A percentile compares a stretch with the other conserved stretches of the same genome.
phyloP scores from a whole-genome alignment of 257 asterid species.

The Nicotiana undulata region DNA sequence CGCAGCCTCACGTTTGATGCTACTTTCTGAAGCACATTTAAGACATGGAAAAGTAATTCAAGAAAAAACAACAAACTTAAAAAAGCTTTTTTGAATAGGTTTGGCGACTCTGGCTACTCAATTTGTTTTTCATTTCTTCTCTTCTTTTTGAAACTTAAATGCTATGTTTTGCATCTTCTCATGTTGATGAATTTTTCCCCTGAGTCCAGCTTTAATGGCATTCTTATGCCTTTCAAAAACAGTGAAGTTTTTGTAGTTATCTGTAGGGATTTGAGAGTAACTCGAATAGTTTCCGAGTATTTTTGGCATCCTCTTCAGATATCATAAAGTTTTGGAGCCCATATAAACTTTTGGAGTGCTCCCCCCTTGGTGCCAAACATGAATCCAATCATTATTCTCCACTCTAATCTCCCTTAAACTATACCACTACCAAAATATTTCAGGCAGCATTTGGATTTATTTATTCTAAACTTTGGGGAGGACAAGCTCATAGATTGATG shows the following conservation, averaged over 20 bases:
- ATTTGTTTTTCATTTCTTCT: neutral
- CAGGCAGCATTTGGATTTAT: neutral
- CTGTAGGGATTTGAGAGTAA: neutral
- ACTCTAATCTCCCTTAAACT: neutral
- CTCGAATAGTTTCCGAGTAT: neutral
- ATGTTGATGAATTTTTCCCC: neutral
- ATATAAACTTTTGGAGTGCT: neutral
- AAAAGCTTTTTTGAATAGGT: neutral
- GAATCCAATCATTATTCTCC: neutral
- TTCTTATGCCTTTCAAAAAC: neutral
- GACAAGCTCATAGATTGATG: neutral
- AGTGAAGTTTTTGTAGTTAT: neutral
- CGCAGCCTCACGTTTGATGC: neutral
- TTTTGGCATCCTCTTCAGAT: neutral
- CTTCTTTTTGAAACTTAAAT: neutral
- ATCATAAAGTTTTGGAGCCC: neutral
- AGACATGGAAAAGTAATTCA: neutral
- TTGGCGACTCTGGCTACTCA: neutral
- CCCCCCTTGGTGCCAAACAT: neutral
- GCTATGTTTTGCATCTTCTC: neutral
- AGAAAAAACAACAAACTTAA: neutral
- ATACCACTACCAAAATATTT: neutral
- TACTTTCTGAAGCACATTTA: neutral
- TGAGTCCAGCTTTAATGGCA: neutral
- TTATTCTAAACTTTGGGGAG: neutral